Conservation (phyloP, 1,284 basidiomycete genomes). For the Phylloboletellus chloephorus region DNA sequence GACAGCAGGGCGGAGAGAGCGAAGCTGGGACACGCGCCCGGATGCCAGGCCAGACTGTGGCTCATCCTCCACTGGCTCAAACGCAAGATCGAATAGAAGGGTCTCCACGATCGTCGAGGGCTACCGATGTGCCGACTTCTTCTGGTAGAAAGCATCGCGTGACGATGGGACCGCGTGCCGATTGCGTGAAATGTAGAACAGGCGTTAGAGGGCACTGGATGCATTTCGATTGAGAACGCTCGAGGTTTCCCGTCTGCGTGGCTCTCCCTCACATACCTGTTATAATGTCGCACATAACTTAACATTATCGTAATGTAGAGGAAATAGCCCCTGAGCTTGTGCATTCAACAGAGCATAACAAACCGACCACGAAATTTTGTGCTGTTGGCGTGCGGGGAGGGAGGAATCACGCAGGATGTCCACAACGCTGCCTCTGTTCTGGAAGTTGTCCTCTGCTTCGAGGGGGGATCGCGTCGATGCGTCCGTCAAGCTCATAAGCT, state of each 20-base stretch:
- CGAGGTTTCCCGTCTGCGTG: not conserved
- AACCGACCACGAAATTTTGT: conserved; percentile 16
- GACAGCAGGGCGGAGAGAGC: conserved; percentile 2
- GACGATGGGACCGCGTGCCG: conserved; percentile 67
- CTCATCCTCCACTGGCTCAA: conserved; percentile 1
- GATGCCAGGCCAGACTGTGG: conserved; percentile 6
- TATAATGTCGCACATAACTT: conserved; percentile 3
- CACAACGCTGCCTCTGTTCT: conserved; percentile 87
- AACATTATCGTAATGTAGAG: not conserved
- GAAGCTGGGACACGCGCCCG: not conserved
- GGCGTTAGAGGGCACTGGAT: conserved; percentile 68
- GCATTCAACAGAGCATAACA: conserved; percentile 26
- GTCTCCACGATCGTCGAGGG: conserved; percentile 17
- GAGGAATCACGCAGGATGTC: conserved; percentile 44
- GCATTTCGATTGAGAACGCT: conserved; percentile 48
- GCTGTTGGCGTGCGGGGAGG: not conserved
- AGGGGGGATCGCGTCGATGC: conserved; percentile 80
- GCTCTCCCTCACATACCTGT: conserved; percentile 1
- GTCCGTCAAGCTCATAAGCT: conserved; percentile 76
- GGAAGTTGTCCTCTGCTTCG: conserved; percentile 84
- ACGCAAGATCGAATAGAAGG: conserved; percentile 18
- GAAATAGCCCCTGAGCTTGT: conserved; percentile 15
- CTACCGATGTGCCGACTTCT: conserved; percentile 20
- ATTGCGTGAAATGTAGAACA: conserved; percentile 64
- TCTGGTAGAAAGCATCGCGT: conserved; percentile 43